A percentile compares a stretch with the other conserved stretches of the same genome.
phyloP scores from a whole-genome alignment of 2,329 filamentous ascomycete species.

The Verticillium tricorpus region DNA sequence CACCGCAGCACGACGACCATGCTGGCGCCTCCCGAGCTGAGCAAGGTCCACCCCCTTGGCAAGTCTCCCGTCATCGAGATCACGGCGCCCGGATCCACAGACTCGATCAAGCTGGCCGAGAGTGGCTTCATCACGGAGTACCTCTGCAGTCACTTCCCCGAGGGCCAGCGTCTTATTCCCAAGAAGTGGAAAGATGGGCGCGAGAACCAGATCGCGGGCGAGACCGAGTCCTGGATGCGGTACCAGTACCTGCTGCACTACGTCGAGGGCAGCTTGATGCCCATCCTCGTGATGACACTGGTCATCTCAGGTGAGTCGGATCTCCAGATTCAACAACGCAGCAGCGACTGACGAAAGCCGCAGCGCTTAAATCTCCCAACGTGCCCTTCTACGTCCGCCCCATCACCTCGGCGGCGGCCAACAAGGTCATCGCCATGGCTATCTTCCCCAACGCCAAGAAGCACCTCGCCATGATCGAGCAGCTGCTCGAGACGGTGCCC shows the following conservation, averaged over 20 bases:
- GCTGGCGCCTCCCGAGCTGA: constrained; percentile 72
- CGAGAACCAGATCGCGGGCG: constrained; percentile 52
- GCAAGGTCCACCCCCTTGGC: constrained; percentile 76
- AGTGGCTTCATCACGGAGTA: constrained; percentile 80
- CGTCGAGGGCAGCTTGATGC: constrained; percentile 79
- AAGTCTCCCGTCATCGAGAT: constrained; percentile 80
- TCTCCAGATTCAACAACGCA: constrained; percentile 14
- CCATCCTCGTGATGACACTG: constrained; percentile 59
- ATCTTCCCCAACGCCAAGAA: constrained; percentile 43
- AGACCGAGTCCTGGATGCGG: constrained; percentile 56
- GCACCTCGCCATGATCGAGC: constrained; percentile 46
- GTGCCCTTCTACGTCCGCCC: constrained; percentile 52
- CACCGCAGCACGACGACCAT: constrained; percentile 59
- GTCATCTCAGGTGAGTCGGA: constrained; percentile 44
- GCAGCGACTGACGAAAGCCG: not conserved
- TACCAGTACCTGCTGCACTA: constrained; percentile 76
- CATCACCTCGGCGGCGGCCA: constrained; percentile 41
- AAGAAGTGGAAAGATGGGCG: constrained; percentile 52
- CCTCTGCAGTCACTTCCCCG: constrained; percentile 60
- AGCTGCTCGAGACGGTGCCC: constrained; percentile 39
- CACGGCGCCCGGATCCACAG: constrained; percentile 29
- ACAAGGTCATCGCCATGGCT: constrained; percentile 33
- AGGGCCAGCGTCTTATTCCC: constrained; percentile 44
- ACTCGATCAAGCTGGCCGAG: constrained; percentile 68
- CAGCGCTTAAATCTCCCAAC: constrained; percentile 37